Evolutionary conservation across 768 basidiomycete species (phyloP), one percentile per base, ranked within the genome.

Genomic region (Boletus vinaceobasis): DNA sequence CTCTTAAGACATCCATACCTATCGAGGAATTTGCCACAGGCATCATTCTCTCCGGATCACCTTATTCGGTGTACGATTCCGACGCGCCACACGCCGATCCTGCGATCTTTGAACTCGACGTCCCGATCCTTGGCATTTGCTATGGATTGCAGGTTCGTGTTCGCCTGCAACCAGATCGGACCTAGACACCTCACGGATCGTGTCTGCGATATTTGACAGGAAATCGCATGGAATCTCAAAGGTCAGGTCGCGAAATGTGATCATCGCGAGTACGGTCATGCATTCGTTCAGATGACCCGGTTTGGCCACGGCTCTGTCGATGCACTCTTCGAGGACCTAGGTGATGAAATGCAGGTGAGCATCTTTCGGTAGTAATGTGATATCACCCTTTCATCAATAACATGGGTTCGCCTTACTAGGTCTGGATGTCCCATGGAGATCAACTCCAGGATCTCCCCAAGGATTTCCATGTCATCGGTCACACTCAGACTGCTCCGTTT

Each of bases 351-450:
- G 79, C 88, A 92, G 80, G 95, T 92, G 61, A 40, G 76, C 60
- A 13, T 52, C 19, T 46, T 33, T 48, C 29, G 29, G 14, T 19
- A 39, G 19, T 42, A 7, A 14, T 33, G 23, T 52, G 31, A 23
- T 1, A 14, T 13, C 14, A 29, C 9, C 27, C 19, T 38, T 33
- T 52, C n/a, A 51, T 45, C 15, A 5, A n/a, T 5, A 35, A 9
- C 10, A 5, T 5, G 8, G n/a, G 14, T 29, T 33, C 6, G n/a
- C 15, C 21, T 11, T n/a, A 45, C 29, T 58, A 98, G 96, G 96
- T 98, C 47, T 98, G 97, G 97, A 98, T 98, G 97, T 98, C 96
- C 17, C 97, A 99, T 68, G 94, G 95, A 11, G 97, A 98, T 73
- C 93, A 96, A 60, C 80, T 98, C 33, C 88, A 85, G 27, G 82